Conservation (phyloP, 2,329 filamentous ascomycete species). For the Chaetomium sp. region DNA sequence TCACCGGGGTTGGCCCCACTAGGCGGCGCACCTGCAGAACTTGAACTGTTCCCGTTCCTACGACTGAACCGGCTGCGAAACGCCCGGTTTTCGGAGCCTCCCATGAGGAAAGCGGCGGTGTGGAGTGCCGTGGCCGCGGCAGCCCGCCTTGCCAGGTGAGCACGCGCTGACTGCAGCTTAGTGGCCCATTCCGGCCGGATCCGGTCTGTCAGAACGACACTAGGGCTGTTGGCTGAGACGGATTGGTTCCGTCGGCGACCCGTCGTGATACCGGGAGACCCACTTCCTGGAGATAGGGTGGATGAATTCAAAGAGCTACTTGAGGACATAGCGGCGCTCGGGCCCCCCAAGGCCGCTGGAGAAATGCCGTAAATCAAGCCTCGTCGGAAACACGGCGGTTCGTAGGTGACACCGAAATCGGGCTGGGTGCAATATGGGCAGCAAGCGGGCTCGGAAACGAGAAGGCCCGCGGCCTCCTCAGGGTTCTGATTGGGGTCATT, state of each 20-base stretch:
- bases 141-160: conserved; percentile 77
- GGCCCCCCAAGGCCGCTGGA: conserved; percentile 41
- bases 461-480: conserved; percentile 52
- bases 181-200: conserved; percentile 92
- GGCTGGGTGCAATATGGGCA: conserved; percentile 94
- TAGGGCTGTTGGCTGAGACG: conserved; percentile 74
- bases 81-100: conserved; percentile 50
- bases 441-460: conserved; percentile 84
- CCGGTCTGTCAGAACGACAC: conserved; percentile 86
- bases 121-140: conserved; percentile 92
- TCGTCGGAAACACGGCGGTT: conserved; percentile 78
- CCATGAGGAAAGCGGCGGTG: conserved; percentile 88
- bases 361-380: conserved; percentile 64
- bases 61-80: conserved; percentile 52
- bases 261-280: conserved; percentile 31
- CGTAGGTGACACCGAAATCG: conserved; percentile 95
- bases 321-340: conserved; percentile 75
- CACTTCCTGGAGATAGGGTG: conserved; percentile 33
- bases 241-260: conserved; percentile 42
- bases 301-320: conserved; percentile 68
- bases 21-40: conserved; percentile 19
- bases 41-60: conserved; percentile 41
- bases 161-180: conserved; percentile 77
- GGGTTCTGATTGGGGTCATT: conserved; percentile 32
- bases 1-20: conserved; percentile 18